Evolutionary conservation across 768 basidiomycete genomes (phyloP).

Genomic region (Pleurotus cornucopiae): DNA sequence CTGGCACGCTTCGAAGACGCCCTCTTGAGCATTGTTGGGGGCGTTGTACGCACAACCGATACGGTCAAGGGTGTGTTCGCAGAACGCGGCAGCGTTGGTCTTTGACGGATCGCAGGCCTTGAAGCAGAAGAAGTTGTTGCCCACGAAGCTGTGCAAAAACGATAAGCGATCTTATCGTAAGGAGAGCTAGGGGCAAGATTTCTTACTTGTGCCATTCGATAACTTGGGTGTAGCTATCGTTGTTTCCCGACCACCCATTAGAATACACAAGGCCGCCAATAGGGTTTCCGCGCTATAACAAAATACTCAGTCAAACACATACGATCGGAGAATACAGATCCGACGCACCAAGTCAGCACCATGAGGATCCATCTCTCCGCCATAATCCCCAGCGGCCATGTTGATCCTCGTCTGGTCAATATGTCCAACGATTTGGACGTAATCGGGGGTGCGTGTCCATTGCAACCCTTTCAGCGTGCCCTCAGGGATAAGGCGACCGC

Average conservation of each 20-base stretch:
- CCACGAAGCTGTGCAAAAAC: conserved; percentile 45
- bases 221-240: conserved; percentile 33
- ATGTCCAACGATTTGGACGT: conserved; percentile 57
- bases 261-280: conserved; percentile 71
- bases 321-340: neutral
- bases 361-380: conserved; percentile 71
- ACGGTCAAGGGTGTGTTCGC: conserved; percentile 61
- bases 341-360: conserved; percentile 45
- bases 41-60: conserved; percentile 61
- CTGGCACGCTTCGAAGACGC: conserved; percentile 48
- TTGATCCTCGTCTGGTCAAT: conserved; percentile 72
- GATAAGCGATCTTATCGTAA: neutral
- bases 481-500: conserved; percentile 67
- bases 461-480: conserved; percentile 68
- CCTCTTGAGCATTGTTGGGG: conserved; percentile 46
- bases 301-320: conserved; percentile 7
- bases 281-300: conserved; percentile 24
- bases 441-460: conserved; percentile 60
- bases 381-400: conserved; percentile 46
- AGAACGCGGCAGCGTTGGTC: conserved; percentile 36
- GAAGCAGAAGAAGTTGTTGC: conserved; percentile 46
- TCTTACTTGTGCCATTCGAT: conserved; percentile 55
- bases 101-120: conserved; percentile 55
- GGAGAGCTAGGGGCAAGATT: neutral
- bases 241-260: conserved; percentile 34